phyloP scores from a whole-genome alignment of 2,329 filamentous ascomycete genomes.

The Colletotrichum destructivum region DNA sequence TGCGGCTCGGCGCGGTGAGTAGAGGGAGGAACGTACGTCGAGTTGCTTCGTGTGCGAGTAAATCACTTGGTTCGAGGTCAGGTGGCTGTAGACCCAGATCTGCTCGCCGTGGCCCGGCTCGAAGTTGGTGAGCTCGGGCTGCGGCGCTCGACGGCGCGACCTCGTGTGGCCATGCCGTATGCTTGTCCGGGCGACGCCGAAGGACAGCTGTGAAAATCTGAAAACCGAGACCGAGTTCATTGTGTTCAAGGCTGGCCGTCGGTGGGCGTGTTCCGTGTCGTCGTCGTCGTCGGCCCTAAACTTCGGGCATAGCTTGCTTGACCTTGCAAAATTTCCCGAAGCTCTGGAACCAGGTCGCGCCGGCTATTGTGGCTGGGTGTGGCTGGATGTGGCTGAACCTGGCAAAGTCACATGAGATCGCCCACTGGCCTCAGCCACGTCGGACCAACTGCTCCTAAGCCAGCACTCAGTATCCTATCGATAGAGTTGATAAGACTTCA shows the following conservation, averaged over 20 bases:
- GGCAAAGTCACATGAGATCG: conserved; percentile 29
- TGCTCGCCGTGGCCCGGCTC: conserved; percentile 67
- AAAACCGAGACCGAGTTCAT: conserved; percentile 56
- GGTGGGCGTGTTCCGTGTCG: conserved; percentile 24
- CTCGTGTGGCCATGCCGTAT: conserved; percentile 56
- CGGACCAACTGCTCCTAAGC: not conserved
- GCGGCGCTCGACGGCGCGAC: conserved; percentile 43
- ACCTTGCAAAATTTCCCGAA: conserved; percentile 43
- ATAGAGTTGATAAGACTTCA: conserved; percentile 14
- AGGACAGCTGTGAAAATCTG: conserved; percentile 59
- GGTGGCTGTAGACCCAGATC: conserved; percentile 70
- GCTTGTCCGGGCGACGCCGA: conserved; percentile 57
- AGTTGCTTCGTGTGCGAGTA: conserved; percentile 65
- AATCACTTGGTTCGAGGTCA: conserved; percentile 65
- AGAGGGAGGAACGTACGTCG: conserved; percentile 55
- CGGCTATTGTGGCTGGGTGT: conserved; percentile 24
- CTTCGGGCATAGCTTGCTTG: conserved; percentile 18
- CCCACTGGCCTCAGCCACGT: accelerated
- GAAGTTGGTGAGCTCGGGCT: conserved; percentile 44
- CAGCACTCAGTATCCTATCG: not conserved
- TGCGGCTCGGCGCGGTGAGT: too few relatives aligned
- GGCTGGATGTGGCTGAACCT: not conserved
- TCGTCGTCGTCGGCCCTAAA: conserved; percentile 32
- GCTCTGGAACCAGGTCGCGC: conserved; percentile 35
- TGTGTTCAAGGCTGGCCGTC: conserved; percentile 43